A percentile compares a stretch with the other conserved stretches of the same genome.
Evolutionary conservation across 257 asterid genomes (phyloP).

Genomic region (Prunella vulgaris): DNA sequence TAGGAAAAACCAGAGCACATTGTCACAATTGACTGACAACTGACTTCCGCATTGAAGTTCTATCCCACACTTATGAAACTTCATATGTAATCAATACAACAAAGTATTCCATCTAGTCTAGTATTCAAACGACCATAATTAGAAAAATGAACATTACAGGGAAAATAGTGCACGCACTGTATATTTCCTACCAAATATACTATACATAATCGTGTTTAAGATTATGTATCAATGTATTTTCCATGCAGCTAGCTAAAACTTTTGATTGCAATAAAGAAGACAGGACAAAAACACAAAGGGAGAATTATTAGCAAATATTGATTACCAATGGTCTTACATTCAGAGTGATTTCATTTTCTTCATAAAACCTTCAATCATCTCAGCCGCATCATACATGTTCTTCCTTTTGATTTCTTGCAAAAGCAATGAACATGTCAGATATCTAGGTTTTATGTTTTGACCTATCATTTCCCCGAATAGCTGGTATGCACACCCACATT

Average conservation of each 20-base stretch:
- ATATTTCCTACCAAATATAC: background rate
- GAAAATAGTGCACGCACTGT: background rate
- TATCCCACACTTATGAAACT: background rate
- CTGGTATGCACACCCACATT: conserved; percentile 55
- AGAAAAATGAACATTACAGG: background rate
- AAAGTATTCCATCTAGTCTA: background rate
- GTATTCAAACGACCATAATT: background rate
- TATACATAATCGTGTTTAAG: background rate
- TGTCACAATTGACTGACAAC: background rate
- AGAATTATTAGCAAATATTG: background rate
- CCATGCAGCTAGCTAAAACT: background rate
- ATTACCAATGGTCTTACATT: conserved; percentile 20
- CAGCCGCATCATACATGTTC: conserved; percentile 62
- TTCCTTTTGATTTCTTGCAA: conserved; percentile 49
- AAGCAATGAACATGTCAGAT: conserved; percentile 65
- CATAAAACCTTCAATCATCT: conserved; percentile 28
- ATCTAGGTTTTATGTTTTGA: conserved; percentile 69
- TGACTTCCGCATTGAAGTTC: background rate
- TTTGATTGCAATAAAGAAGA: background rate
- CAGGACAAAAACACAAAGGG: background rate
- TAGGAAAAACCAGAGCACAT: background rate
- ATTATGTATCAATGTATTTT: background rate
- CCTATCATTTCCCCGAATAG: conserved; percentile 58
- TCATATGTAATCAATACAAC: background rate
- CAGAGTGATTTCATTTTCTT: conserved; percentile 59